These are phyloP conservation scores for Acrocalymma vagum DNA, from an alignment of 2,329 filamentous ascomycete species.

Conservation along the genomic window DNA sequence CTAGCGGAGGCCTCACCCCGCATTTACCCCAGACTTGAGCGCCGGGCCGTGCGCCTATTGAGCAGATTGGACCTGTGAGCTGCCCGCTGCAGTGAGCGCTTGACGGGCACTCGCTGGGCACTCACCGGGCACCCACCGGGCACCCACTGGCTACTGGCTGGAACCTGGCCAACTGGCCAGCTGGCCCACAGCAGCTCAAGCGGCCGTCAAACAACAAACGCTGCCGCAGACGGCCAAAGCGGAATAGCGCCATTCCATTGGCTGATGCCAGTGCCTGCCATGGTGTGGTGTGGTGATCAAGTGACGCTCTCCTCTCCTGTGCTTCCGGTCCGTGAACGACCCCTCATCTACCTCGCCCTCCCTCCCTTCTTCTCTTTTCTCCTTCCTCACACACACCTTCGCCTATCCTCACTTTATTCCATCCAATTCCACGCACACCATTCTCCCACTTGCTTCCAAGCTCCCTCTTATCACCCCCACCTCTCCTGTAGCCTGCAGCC, in stretches of 20 bases:
- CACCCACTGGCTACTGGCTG: too few species aligned
- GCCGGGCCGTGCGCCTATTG: constrained; percentile 28
- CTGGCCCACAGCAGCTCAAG: constrained; percentile 13
- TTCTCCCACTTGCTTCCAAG: constrained; percentile 19
- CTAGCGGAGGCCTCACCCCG: constrained; percentile 29
- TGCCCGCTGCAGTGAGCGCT: too few species aligned
- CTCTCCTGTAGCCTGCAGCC: constrained; percentile 15
- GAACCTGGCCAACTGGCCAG: too few species aligned
- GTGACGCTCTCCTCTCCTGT: constrained; percentile 38
- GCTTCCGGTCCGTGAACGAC: constrained; percentile 29
- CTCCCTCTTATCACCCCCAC: constrained; percentile 20
- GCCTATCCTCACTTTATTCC: constrained; percentile 22
- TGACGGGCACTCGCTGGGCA: too few species aligned
- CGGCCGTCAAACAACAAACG: too few species aligned
- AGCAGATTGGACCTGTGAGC: too few species aligned
- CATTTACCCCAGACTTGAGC: constrained; percentile 30
- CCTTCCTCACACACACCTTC: constrained; percentile 33
- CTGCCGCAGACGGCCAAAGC: too few species aligned
- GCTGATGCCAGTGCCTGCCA: too few species aligned
- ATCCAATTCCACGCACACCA: constrained; percentile 11
- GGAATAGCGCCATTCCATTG: constrained; percentile 24
- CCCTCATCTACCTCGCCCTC: constrained; percentile 45
- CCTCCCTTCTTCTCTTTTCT: constrained; percentile 29
- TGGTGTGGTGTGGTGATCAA: constrained; percentile 48
- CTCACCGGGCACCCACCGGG: too few species aligned